Conservation (phyloP, 306 rosid genomes). For the Prunus mume region DNA sequence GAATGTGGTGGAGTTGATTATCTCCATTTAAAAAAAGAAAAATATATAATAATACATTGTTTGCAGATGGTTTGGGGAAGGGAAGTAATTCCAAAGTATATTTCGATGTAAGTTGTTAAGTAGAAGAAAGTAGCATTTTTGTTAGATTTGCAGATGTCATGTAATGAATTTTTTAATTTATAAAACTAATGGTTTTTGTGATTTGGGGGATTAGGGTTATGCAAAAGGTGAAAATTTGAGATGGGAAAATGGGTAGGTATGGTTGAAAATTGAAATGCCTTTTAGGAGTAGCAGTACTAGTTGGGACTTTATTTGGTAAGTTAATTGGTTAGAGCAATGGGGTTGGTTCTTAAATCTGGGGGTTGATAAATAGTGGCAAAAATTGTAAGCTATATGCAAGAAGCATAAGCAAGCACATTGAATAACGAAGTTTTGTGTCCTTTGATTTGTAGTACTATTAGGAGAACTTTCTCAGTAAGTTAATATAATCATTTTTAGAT, state of each 20-base stretch:
- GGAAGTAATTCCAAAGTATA: not conserved
- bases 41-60: not conserved
- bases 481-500: not conserved
- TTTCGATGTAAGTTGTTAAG: not conserved
- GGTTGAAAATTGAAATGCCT: not conserved
- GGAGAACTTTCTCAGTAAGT: not conserved
- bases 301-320: not conserved
- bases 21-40: not conserved
- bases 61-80: not conserved
- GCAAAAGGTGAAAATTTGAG: not conserved
- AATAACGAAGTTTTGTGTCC: not conserved
- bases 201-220: not conserved
- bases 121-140: not conserved
- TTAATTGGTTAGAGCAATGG: not conserved
- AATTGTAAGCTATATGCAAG: not conserved
- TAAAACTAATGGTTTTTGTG: not conserved
- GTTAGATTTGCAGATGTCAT: not conserved
- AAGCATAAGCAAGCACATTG: not conserved
- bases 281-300: not conserved
- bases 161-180: not conserved
- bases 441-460: not conserved
- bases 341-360: not conserved
- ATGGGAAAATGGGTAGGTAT: not conserved
- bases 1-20: not conserved
- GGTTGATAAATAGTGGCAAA: not conserved